A percentile compares a stretch with the other conserved stretches of the same genome.
Evolutionary conservation across 306 rosid species (phyloP).

Genomic region (Luffa aegyptiaca): DNA sequence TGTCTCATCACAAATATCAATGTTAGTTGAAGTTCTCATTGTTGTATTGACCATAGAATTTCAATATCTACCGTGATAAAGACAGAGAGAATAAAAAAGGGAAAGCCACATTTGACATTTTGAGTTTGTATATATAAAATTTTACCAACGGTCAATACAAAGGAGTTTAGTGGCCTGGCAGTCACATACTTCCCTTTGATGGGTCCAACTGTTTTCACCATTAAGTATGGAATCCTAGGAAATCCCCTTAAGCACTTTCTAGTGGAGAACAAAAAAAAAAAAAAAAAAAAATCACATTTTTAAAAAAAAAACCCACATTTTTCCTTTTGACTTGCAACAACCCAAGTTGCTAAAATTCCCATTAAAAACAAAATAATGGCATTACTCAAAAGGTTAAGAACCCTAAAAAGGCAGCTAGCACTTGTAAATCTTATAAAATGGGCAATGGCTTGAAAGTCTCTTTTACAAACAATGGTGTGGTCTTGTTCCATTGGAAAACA

Average conservation of each 20-base stretch:
- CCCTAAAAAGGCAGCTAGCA: neutral
- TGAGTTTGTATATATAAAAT: neutral
- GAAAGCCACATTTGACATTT: neutral
- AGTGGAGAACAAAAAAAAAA: neutral
- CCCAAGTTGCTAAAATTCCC: neutral
- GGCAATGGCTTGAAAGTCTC: neutral
- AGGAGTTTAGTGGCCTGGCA: neutral
- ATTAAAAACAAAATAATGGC: neutral
- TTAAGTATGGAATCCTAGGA: conserved; percentile 56
- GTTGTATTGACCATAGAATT: neutral
- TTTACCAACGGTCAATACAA: neutral
- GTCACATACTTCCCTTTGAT: conserved; percentile 11
- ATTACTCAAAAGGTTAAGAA: neutral
- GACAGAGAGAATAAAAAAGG: neutral
- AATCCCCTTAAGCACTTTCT: conserved; percentile 1
- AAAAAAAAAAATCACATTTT: no score
- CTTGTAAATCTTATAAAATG: neutral
- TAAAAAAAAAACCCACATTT: neutral
- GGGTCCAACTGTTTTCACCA: conserved; percentile 47
- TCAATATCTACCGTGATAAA: neutral
- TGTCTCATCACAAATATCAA: neutral
- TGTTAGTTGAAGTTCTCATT: neutral
- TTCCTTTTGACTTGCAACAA: conserved; percentile 3
- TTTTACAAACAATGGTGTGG: neutral
- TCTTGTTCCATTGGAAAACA: neutral